These are phyloP conservation scores for Apophysomyces elegans DNA, from an alignment of 371 early-diverging fungal genomes.

Conservation along the genomic window DNA sequence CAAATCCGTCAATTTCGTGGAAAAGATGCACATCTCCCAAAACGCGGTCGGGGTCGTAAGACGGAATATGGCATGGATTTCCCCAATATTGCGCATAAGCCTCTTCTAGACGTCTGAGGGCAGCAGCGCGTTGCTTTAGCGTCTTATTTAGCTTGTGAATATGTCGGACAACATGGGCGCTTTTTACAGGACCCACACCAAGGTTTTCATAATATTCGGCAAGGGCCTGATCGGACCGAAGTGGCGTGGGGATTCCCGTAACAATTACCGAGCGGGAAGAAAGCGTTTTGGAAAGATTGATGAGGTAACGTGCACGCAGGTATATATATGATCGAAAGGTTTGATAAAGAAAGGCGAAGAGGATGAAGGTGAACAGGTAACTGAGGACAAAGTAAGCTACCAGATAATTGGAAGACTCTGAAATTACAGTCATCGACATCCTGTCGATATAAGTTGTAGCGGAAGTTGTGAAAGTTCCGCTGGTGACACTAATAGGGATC, in stretches of 20 bases:
- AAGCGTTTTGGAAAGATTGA: slow-evolving; percentile 43
- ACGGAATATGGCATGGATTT: slow-evolving; percentile 49
- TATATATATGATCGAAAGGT: slow-evolving; percentile 53
- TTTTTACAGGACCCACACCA: slow-evolving; percentile 56
- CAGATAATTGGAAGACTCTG: slow-evolving; percentile 34
- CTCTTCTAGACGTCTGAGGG: slow-evolving; percentile 41
- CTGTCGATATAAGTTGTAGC: slow-evolving; percentile 19
- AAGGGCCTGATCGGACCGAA: slow-evolving; percentile 50
- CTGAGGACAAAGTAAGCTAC: slow-evolving; percentile 61
- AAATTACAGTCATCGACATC: slow-evolving; percentile 39
- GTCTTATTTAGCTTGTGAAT: slow-evolving; percentile 39
- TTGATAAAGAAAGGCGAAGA: slow-evolving; percentile 52
- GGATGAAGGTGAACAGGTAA: slow-evolving; percentile 56
- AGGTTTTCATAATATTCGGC: slow-evolving; percentile 58
- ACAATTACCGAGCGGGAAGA: slow-evolving; percentile 60
- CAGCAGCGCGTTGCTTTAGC: slow-evolving; percentile 38
- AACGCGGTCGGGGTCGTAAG: slow-evolving; percentile 50
- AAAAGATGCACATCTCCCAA: slow-evolving; percentile 38
- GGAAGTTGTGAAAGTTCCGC: slow-evolving; percentile 15
- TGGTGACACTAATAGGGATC: slow-evolving; percentile 42
- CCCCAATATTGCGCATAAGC: slow-evolving; percentile 51
- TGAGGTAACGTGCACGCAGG: slow-evolving; percentile 50
- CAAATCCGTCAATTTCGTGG: slow-evolving; percentile 26
- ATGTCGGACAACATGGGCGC: slow-evolving; percentile 57
- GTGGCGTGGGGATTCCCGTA: slow-evolving; percentile 50